These are phyloP conservation scores for Irpex sp. DNA, from an alignment of 1,284 basidiomycete species.

Conservation along the genomic window DNA sequence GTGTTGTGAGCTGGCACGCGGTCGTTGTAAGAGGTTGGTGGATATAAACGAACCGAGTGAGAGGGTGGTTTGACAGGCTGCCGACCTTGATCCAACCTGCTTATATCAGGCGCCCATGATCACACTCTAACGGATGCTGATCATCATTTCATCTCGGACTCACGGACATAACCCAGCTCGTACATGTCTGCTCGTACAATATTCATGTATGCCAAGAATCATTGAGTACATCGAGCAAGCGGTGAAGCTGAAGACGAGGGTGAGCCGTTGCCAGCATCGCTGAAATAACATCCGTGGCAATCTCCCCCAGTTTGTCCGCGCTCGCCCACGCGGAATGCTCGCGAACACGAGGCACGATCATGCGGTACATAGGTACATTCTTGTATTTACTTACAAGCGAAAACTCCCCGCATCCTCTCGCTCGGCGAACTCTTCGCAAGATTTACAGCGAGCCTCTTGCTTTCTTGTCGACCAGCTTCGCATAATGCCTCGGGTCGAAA, in stretches of 20 bases:
- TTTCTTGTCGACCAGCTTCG: background rate
- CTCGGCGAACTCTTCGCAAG: background rate
- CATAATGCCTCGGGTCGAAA: background rate
- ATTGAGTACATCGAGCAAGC: no score
- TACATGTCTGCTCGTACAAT: no score
- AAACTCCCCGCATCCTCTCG: background rate
- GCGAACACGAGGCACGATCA: conserved; percentile 2
- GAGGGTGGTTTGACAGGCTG: background rate
- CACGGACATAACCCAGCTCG: background rate
- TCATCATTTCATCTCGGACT: background rate
- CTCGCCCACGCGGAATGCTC: background rate
- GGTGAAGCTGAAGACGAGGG: background rate
- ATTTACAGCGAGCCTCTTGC: no score
- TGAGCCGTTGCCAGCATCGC: background rate
- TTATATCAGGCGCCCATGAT: conserved; percentile 2
- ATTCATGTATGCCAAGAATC: no score
- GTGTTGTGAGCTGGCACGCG: conserved; percentile 14
- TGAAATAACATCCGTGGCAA: background rate
- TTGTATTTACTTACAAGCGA: background rate
- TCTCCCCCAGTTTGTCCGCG: conserved; percentile 11
- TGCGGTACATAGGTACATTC: background rate
- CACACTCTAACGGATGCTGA: background rate
- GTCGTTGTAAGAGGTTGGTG: conserved; percentile 1
- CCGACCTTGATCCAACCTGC: conserved; percentile 10
- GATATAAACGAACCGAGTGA: background rate